Evolutionary conservation across 352 stramenopile genomes (phyloP).

Genomic region (Phytophthora cactorum): DNA sequence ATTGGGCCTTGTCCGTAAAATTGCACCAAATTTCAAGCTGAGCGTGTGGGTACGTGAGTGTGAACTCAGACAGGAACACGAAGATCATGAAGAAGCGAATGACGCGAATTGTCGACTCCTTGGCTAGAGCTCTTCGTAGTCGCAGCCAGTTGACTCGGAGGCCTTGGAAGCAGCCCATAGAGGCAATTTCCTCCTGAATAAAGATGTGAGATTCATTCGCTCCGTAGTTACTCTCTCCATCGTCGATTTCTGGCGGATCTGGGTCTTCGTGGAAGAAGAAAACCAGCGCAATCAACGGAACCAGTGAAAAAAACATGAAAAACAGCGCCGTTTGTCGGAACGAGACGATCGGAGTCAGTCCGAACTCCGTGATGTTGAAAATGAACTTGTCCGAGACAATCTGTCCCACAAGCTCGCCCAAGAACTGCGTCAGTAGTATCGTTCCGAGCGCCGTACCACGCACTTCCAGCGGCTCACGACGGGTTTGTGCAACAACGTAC

Average conservation of each 20-base stretch:
- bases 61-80: constrained; percentile 67
- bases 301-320: constrained; percentile 51
- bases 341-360: constrained; percentile 48
- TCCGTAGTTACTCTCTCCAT: constrained; percentile 21
- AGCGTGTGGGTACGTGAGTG: constrained; percentile 51
- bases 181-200: constrained; percentile 3
- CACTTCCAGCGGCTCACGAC: constrained; percentile 41
- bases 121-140: constrained; percentile 40
- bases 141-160: constrained; percentile 24
- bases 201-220: constrained; percentile 4
- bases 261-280: constrained; percentile 51
- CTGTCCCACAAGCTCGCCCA: constrained; percentile 55
- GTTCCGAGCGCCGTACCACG: constrained; percentile 50
- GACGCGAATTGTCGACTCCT: constrained; percentile 48
- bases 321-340: constrained; percentile 59
- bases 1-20: constrained; percentile 47
- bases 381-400: constrained; percentile 52
- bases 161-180: constrained; percentile 12
- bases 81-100: constrained; percentile 68
- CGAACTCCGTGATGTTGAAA: constrained; percentile 56
- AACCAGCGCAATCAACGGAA: constrained; percentile 43
- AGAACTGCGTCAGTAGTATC: constrained; percentile 58
- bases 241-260: constrained; percentile 35
- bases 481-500: constrained; percentile 67
- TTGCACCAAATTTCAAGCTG: constrained; percentile 51